Conservation (phyloP, 2,329 filamentous ascomycete genomes). For the Pseudogymnoascus sp. region DNA sequence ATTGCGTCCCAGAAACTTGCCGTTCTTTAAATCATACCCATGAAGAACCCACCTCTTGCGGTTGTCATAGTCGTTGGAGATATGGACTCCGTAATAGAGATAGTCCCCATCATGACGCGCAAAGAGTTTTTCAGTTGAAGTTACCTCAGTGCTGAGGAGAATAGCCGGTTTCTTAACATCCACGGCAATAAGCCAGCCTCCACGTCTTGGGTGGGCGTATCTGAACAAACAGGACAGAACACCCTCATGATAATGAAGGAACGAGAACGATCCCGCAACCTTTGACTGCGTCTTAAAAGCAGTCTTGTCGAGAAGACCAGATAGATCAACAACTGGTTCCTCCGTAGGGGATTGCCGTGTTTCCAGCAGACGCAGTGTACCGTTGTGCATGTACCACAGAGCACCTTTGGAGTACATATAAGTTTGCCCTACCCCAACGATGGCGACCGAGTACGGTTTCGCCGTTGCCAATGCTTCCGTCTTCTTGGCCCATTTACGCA, state of each 20-base stretch:
- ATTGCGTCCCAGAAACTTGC: slow-evolving; percentile 36
- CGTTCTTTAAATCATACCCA: slow-evolving; percentile 41
- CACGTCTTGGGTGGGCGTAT: slow-evolving; percentile 31
- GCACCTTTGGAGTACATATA: slow-evolving; percentile 59
- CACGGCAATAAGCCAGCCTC: slow-evolving; percentile 49
- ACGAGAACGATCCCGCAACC: slow-evolving; percentile 39
- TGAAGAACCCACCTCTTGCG: slow-evolving; percentile 57
- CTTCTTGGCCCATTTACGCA: slow-evolving; percentile 56
- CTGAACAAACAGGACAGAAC: slow-evolving; percentile 53
- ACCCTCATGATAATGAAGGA: slow-evolving; percentile 51
- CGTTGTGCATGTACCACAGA: slow-evolving; percentile 55
- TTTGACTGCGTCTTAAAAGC: slow-evolving; percentile 23
- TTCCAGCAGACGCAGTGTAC: slow-evolving; percentile 51
- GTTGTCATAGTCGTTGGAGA: slow-evolving; percentile 45
- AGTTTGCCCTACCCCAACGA: slow-evolving; percentile 52
- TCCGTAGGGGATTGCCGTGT: slow-evolving; percentile 41
- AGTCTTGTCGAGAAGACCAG: slow-evolving; percentile 30
- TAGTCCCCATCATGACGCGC: slow-evolving; percentile 56
- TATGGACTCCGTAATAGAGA: slow-evolving; percentile 62
- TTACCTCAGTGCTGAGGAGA: slow-evolving; percentile 36
- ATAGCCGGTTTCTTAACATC: slow-evolving; percentile 36
- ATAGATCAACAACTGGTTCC: slow-evolving; percentile 53
- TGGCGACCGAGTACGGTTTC: slow-evolving; percentile 53
- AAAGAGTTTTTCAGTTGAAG: slow-evolving; percentile 52
- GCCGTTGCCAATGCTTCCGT: slow-evolving; percentile 54